These are phyloP conservation scores for Salinomyces thailandicus DNA, from an alignment of 2,329 filamentous ascomycete species.

Conservation along the genomic window DNA sequence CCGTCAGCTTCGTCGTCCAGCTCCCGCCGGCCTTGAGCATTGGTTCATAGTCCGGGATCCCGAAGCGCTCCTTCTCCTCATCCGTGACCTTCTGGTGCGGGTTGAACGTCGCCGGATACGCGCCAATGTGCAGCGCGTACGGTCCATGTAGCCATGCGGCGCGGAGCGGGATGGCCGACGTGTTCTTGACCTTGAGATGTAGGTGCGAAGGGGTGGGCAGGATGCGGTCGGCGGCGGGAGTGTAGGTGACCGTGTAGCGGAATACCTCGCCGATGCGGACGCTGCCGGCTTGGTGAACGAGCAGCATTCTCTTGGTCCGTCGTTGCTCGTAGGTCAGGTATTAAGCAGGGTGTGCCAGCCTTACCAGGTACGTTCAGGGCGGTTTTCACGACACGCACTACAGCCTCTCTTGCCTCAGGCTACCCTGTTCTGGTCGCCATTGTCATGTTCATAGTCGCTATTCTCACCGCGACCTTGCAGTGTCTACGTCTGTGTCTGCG, in stretches of 20 bases:
- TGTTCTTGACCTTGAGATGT: constrained; percentile 83
- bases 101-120: constrained; percentile 73
- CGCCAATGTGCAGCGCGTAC: constrained; percentile 78
- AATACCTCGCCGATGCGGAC: constrained; percentile 93
- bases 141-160: constrained; percentile 95
- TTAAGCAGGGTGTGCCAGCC: no score
- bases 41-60: constrained; percentile 80
- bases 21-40: constrained; percentile 88
- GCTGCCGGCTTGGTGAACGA: constrained; percentile 80
- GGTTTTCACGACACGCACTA: no score
- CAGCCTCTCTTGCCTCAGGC: no score
- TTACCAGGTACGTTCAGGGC: no score
- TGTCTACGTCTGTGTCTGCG: no score
- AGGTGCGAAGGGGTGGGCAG: constrained; percentile 73
- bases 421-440: no score
- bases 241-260: constrained; percentile 84
- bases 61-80: constrained; percentile 39
- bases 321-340: no score
- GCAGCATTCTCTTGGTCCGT: constrained; percentile 77
- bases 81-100: constrained; percentile 68
- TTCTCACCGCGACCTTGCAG: no score
- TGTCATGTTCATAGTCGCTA: no score
- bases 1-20: constrained; percentile 69
- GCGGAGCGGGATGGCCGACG: constrained; percentile 76
- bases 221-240: constrained; percentile 77